phyloP scores from a whole-genome alignment of 305 asterid genomes.

The Solanum aculeatissimum region DNA sequence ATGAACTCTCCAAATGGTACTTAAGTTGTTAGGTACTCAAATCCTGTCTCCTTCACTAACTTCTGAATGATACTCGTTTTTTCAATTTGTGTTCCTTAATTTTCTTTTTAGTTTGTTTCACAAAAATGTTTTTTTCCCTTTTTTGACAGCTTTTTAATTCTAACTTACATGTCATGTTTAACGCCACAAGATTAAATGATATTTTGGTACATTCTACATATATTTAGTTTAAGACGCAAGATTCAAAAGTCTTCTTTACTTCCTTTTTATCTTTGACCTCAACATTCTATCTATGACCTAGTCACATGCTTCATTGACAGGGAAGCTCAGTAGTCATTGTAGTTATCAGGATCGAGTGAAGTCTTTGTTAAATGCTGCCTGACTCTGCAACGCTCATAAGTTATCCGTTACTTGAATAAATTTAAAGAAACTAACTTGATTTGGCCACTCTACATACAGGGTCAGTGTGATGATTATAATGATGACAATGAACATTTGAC shows the following conservation, averaged over 20 bases:
- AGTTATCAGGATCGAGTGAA: neutral
- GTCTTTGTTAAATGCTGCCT: neutral
- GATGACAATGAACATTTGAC: slow-evolving; percentile 26
- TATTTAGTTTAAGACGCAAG: neutral
- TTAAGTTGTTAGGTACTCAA: neutral
- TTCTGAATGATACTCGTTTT: neutral
- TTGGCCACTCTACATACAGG: neutral
- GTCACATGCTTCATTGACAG: neutral
- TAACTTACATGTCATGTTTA: neutral
- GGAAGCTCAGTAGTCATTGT: neutral
- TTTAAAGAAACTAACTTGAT: neutral
- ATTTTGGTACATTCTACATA: neutral
- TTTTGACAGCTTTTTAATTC: neutral
- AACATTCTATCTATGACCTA: neutral
- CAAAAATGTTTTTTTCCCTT: neutral
- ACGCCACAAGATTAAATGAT: neutral
- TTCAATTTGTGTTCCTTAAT: neutral
- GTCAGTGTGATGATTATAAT: slow-evolving; percentile 13
- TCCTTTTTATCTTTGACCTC: neutral
- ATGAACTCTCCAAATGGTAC: neutral
- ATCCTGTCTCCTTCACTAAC: neutral
- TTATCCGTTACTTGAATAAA: neutral
- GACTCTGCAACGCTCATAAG: neutral
- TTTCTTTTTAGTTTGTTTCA: neutral
- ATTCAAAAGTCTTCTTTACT: neutral